Conservation (phyloP, 2,329 filamentous ascomycete species). For the Paracoccidioides lutzii region DNA sequence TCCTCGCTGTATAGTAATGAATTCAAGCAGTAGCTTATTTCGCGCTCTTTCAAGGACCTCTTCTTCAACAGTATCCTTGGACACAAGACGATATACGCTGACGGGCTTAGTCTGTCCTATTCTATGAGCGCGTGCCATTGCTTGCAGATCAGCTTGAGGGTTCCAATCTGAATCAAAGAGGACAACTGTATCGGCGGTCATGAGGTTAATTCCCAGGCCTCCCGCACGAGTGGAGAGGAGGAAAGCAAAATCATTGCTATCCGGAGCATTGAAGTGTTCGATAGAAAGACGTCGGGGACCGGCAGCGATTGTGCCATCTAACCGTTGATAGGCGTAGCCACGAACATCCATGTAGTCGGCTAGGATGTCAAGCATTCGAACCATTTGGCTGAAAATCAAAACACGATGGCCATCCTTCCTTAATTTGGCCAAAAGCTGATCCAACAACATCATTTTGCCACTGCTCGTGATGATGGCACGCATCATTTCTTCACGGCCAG, state of each 20-base stretch:
- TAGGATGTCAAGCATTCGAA: constrained; percentile 93
- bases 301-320: constrained; percentile 89
- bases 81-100: constrained; percentile 90
- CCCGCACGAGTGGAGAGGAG: constrained; percentile 88
- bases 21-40: constrained; percentile 95
- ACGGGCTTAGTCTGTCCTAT: constrained; percentile 95
- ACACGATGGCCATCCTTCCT: constrained; percentile 91
- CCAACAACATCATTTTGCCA: constrained; percentile 98
- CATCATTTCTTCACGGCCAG: constrained; percentile 75
- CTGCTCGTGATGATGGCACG: constrained; percentile 92
- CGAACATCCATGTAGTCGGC: constrained; percentile 86
- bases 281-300: constrained; percentile 83
- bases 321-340: constrained; percentile 87
- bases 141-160: constrained; percentile 91
- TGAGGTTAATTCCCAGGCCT: constrained; percentile 87
- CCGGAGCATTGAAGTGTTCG: constrained; percentile 96
- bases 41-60: constrained; percentile 91
- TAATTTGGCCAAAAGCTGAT: constrained; percentile 85
- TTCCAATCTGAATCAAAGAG: constrained; percentile 98
- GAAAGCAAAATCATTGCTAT: constrained; percentile 92
- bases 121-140: constrained; percentile 95
- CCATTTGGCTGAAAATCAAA: constrained; percentile 98
- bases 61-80: constrained; percentile 96
- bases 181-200: constrained; percentile 90
- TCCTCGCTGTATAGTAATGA: constrained; percentile 91